These are phyloP conservation scores for Caryopteris hybrid DNA, from an alignment of 305 asterid species.

Conservation along the genomic window DNA sequence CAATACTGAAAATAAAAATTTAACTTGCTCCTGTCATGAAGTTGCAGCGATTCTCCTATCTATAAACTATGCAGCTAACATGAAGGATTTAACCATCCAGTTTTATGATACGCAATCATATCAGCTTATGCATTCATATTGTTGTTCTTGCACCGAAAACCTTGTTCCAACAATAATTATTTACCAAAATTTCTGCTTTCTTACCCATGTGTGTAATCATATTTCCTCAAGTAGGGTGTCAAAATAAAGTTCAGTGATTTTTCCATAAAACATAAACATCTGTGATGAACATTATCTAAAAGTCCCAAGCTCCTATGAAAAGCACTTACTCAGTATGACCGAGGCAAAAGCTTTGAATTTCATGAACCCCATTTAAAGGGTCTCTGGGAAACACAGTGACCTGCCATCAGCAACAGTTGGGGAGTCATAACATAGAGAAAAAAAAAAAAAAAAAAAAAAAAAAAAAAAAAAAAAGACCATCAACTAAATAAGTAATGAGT, in stretches of 20 bases:
- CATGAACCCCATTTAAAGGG: slow-evolving; percentile 77
- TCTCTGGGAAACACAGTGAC: slow-evolving; percentile 73
- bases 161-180: neutral
- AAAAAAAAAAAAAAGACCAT: slow-evolving; percentile 13
- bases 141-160: neutral
- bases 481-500: slow-evolving; percentile 1
- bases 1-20: neutral
- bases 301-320: neutral
- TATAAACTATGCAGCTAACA: neutral
- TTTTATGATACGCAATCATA: neutral
- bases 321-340: slow-evolving; percentile 89
- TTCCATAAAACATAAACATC: neutral
- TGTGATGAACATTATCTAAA: neutral
- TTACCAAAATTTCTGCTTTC: neutral
- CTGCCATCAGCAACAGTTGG: slow-evolving; percentile 39
- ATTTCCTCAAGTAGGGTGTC: neutral
- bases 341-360: slow-evolving; percentile 87
- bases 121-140: neutral
- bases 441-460: slow-evolving; percentile 6
- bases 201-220: neutral
- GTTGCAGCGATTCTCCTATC: neutral
- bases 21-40: neutral
- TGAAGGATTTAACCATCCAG: neutral
- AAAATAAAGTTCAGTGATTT: neutral
- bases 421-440: neutral